These are phyloP conservation scores for Mycena vitilis DNA, from an alignment of 768 basidiomycete species.

Conservation along the genomic window DNA sequence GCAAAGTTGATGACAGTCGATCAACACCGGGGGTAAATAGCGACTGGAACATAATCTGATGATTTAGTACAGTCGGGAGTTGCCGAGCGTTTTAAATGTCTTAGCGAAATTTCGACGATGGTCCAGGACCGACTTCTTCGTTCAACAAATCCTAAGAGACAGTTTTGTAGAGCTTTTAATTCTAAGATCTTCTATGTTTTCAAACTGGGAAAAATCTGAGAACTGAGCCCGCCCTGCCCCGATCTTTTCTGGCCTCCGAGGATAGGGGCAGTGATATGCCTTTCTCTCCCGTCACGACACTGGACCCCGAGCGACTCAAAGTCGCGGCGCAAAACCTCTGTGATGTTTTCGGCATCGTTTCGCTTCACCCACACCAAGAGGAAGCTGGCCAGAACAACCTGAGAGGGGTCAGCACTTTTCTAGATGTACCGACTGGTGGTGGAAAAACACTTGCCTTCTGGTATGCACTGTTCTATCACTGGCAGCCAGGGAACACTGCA, in stretches of 20 bases:
- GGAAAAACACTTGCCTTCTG: conserved; percentile 38
- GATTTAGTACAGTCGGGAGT: too few species aligned
- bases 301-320: conserved; percentile 20
- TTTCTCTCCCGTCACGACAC: conserved; percentile 6
- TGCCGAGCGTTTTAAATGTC: too few species aligned
- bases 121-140: not conserved
- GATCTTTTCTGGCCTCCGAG: too few species aligned
- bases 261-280: conserved; percentile 12
- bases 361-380: conserved; percentile 19
- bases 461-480: conserved; percentile 33
- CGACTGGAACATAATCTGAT: too few species aligned
- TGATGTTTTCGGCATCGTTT: not conserved
- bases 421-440: conserved; percentile 34
- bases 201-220: not conserved
- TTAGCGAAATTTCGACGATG: too few species aligned
- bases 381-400: conserved; percentile 22
- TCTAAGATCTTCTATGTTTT: not conserved
- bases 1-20: too few species aligned
- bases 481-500: conserved; percentile 20
- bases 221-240: not conserved
- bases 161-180: not conserved
- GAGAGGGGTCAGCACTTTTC: conserved; percentile 12
- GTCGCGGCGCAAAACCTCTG: conserved; percentile 7
- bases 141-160: not conserved
- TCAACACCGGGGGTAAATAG: too few species aligned